Percentiles rank a stretch among this genome's conserved stretches.
These are phyloP conservation scores for Rhinocladiella mackenziei DNA, from an alignment of 2,329 filamentous ascomycete genomes.

Conservation along the genomic window DNA sequence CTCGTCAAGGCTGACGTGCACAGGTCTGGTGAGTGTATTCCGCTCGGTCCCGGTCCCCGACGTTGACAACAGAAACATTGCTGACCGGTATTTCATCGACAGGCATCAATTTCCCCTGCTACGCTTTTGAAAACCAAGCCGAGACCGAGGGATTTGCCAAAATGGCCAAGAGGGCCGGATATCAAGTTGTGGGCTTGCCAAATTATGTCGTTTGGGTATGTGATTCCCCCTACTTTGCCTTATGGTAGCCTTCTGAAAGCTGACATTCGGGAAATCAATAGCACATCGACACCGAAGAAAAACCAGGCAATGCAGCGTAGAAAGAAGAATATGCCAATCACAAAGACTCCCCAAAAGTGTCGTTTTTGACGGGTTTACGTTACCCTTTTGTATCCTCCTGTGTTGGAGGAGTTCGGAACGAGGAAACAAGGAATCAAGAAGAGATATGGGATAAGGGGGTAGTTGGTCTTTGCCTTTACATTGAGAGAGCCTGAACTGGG, in stretches of 20 bases:
- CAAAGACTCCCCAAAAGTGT: no score
- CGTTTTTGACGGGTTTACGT: no score
- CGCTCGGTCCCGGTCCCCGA: not conserved
- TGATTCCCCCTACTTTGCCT: not conserved
- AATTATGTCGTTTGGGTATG: slow-evolving; percentile 89
- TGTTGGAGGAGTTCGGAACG: no score
- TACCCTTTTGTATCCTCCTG: no score
- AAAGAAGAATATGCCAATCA: slow-evolving; percentile 2
- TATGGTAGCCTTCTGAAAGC: not conserved
- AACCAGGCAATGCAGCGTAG: slow-evolving; percentile 64
- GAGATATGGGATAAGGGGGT: no score
- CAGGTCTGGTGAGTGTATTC: slow-evolving; percentile 66
- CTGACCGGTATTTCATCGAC: slow-evolving; percentile 26
- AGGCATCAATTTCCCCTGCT: slow-evolving; percentile 97
- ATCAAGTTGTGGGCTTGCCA: slow-evolving; percentile 83
- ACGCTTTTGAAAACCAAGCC: slow-evolving; percentile 97
- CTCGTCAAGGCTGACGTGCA: slow-evolving; percentile 97
- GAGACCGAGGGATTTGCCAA: slow-evolving; percentile 98
- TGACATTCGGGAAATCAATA: slow-evolving; percentile 4
- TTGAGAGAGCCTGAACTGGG: no score
- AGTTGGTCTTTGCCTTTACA: no score
- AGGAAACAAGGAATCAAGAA: no score
- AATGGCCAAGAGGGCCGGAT: slow-evolving; percentile 95
- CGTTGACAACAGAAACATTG: not conserved
- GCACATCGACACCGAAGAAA: slow-evolving; percentile 94